A percentile compares a stretch with the other conserved stretches of the same genome.
Evolutionary conservation across 805 yeast genomes (phyloP).

Genomic region (Suhomyces xylopsoci): DNA sequence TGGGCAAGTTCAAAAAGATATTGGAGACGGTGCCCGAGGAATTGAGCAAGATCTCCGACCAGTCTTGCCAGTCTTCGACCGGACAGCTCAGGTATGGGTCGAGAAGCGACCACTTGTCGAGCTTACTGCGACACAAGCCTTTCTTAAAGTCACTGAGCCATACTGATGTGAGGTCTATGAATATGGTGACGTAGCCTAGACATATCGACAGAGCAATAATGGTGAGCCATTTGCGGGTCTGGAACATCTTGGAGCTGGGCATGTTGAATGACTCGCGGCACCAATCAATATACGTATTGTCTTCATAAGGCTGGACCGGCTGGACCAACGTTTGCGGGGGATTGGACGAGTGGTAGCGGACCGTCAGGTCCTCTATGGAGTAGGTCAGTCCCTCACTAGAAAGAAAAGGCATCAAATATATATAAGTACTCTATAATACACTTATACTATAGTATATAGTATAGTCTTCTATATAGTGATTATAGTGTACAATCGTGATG

Average conservation of each 20-base stretch:
- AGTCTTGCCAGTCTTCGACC: slow-evolving; percentile 35
- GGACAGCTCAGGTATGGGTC: slow-evolving; percentile 46
- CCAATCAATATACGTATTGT: slow-evolving; percentile 53
- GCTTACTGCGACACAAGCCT: slow-evolving; percentile 46
- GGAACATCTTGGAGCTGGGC: slow-evolving; percentile 12
- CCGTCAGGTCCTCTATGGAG: background rate
- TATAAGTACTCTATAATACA: too few species aligned
- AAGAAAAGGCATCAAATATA: background rate
- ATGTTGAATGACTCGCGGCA: slow-evolving; percentile 36
- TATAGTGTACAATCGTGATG: too few species aligned
- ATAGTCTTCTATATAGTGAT: too few species aligned
- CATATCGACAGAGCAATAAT: slow-evolving; percentile 43
- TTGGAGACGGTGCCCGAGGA: slow-evolving; percentile 16
- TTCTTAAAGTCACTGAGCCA: slow-evolving; percentile 51
- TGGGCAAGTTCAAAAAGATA: slow-evolving; percentile 32
- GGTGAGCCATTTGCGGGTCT: slow-evolving; percentile 45
- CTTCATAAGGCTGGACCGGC: slow-evolving; percentile 23
- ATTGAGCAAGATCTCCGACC: slow-evolving; percentile 30
- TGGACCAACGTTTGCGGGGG: background rate
- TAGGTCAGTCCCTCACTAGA: background rate
- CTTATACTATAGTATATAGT: too few species aligned
- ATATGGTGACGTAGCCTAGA: slow-evolving; percentile 48
- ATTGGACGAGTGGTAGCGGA: background rate
- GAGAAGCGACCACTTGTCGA: slow-evolving; percentile 39
- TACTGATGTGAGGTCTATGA: slow-evolving; percentile 48